Base-by-base conservation (phyloP, 306 rosid genomes). In the Vigna mungo region DNA sequence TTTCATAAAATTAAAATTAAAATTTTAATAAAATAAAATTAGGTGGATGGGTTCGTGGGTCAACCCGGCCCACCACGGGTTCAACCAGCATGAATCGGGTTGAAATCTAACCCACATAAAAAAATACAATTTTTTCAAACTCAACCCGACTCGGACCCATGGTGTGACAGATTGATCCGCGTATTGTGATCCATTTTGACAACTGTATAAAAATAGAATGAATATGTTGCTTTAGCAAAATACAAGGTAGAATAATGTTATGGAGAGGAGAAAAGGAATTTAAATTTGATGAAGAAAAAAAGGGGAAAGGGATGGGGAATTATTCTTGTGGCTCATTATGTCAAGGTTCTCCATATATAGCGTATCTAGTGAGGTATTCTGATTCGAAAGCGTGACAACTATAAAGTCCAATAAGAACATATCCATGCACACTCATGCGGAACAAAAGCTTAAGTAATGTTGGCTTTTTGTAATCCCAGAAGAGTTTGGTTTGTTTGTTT, bases 361-460 rank as follows among this genome's bases (percentile, higher is more conserved):
- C 54, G 54, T 66, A 68, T 51, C 76, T 27, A 36, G 41, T 0
- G 7, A 43, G 39, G 37, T 72, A 71, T 79, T 83, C 80, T 68
- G 71, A 74, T 83, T 79, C 81, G 30, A 16, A 13, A 60, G 69
- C 54, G 77, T 46, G 78, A 79, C 59, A 79, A 23, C 54, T 41
- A 16, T n/a, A 75, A 75, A 68, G 65, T 69, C 84, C 71, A 44
- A 25, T 25, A 25, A 71, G 7, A 68, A 52, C 63, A 56, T 47
- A 39, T 60, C 12, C 44, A 54, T 73, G n/a, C 34, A 14, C 47
- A 9, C 47, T 2, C 14, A 14, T 69, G 78, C 68, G 14, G 11
- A 54, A 68, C 25, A 51, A 69, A 56, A 51, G 15, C 72, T 6
- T 12, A 61, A 53, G 52, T 47, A 27, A 52, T 79, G 34, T 52